Evolutionary conservation across 495 filamentous ascomycete genomes (phyloP), one percentile per base, ranked within the genome.

Genomic region (Xylaria palmicola): DNA sequence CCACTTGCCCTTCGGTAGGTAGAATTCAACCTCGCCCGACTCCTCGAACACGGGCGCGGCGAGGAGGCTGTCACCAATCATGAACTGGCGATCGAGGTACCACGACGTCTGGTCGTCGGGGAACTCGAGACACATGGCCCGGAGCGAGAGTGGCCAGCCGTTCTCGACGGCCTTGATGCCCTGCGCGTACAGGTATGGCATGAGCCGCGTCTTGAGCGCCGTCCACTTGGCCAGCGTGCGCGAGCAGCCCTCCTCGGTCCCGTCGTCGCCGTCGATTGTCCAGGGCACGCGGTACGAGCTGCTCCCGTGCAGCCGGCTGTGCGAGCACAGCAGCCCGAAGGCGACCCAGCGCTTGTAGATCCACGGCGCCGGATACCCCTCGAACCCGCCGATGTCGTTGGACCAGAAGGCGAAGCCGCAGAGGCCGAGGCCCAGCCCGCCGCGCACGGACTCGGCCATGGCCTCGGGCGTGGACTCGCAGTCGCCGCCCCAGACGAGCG

Each of bases 311-410:
- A 91, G 76, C 3, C 87, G 83, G 36, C 82, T 86, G 69, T 90
- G 87, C 0, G 83, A 84, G 63, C 85, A 89, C 13, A 91, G 68
- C 0, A 90, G 78, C 0, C 88, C 87, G 62, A 90, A 89, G 4
- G 87, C 86, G 6, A 90, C 86, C 88, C 88, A 91, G 34, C 88
- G 83, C 70, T 90, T 91, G 70, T 91, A 91, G 60, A 90, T 82
- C 68, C 84, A 84, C 0, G 87, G 83, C 6, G 82, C 78, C 8
- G 87, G 88, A 9, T 76, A 82, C 2, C 87, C 88, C 65, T 90
- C 88, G 65, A 90, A 91, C 15, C 88, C 88, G 36, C 88, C 88
- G 59, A 91, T 91, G 68, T 90, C 88, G 47, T 81, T 81, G 22
- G 81, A 82, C 86, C 86, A 89, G 75, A 88, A 90, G 34, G 85